These are phyloP conservation scores for Xylariaceae sp. DNA, from an alignment of 2,329 filamentous ascomycete species.

Conservation along the genomic window DNA sequence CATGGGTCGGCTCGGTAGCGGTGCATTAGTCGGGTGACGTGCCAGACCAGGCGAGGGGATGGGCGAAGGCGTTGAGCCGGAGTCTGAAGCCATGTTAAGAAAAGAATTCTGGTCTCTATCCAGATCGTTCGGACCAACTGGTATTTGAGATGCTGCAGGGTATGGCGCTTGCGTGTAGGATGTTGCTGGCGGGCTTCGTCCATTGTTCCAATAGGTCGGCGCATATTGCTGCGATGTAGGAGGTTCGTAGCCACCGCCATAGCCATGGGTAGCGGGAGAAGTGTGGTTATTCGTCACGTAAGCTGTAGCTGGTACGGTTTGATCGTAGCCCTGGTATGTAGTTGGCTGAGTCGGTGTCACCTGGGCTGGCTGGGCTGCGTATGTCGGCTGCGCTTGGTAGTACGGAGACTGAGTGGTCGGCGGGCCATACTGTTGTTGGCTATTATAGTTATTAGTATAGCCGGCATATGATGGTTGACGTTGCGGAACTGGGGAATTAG, in stretches of 20 bases:
- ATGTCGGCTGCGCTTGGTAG: conserved; percentile 28
- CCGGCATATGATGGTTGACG: conserved; percentile 49
- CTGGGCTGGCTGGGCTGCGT: conserved; percentile 25
- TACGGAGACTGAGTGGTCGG: conserved; percentile 30
- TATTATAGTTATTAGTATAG: conserved; percentile 41
- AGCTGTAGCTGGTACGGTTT: conserved; percentile 35
- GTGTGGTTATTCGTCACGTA: conserved; percentile 28
- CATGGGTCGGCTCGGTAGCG: conserved; percentile 52
- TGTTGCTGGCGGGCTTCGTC: conserved; percentile 35
- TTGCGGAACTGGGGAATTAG: conserved; percentile 43
- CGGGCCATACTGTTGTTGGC: conserved; percentile 30
- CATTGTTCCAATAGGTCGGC: conserved; percentile 36
- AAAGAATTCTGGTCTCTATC: conserved; percentile 44
- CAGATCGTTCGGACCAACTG: conserved; percentile 49
- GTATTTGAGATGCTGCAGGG: conserved; percentile 49
- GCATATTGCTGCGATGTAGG: conserved; percentile 31
- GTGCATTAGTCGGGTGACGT: conserved; percentile 57
- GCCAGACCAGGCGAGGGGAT: conserved; percentile 45
- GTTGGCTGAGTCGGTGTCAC: conserved; percentile 25
- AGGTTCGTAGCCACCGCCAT: conserved; percentile 26
- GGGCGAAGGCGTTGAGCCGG: conserved; percentile 48
- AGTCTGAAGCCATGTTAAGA: conserved; percentile 42
- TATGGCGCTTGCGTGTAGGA: conserved; percentile 48
- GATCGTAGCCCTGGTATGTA: conserved; percentile 38
- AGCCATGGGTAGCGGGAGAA: conserved; percentile 11